Conservation (phyloP, 371 early-diverging fungal genomes). For the Rhizopus delemar region DNA sequence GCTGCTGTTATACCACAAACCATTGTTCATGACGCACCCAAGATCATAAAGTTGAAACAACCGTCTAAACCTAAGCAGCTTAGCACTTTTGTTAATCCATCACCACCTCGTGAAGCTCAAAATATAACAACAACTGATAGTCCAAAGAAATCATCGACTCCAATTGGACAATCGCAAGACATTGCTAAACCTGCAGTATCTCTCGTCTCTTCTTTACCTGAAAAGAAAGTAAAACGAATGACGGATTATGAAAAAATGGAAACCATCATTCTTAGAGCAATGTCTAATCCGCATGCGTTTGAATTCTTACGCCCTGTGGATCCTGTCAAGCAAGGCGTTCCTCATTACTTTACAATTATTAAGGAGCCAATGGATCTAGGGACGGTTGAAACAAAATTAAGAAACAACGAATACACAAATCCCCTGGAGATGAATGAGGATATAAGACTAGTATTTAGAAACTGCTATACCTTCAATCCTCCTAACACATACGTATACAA, state of each 20-base stretch:
- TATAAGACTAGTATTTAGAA: constrained; percentile 53
- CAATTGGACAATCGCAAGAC: constrained; percentile 2
- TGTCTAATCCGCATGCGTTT: constrained; percentile 41
- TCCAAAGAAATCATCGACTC: constrained; percentile 9
- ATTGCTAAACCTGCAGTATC: constrained; percentile 7
- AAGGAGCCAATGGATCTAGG: constrained; percentile 97
- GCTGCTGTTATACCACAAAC: constrained; percentile 13
- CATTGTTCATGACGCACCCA: constrained; percentile 4
- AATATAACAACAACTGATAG: neutral
- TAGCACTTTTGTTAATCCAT: constrained; percentile 4
- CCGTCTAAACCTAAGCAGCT: constrained; percentile 12
- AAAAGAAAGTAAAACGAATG: constrained; percentile 6
- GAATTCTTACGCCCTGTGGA: constrained; percentile 55
- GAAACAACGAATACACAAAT: constrained; percentile 39
- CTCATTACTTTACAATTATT: constrained; percentile 80
- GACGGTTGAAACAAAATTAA: constrained; percentile 80
- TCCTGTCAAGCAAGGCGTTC: constrained; percentile 45
- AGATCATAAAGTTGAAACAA: constrained; percentile 10
- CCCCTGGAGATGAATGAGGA: constrained; percentile 51
- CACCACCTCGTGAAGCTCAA: constrained; percentile 2
- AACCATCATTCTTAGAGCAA: constrained; percentile 27
- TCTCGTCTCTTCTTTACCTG: constrained; percentile 15
- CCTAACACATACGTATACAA: constrained; percentile 75
- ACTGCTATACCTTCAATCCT: constrained; percentile 74
- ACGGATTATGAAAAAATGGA: constrained; percentile 38